Base-by-base conservation (phyloP, 2,329 filamentous ascomycete genomes). In the Geosmithia putterillii region DNA sequence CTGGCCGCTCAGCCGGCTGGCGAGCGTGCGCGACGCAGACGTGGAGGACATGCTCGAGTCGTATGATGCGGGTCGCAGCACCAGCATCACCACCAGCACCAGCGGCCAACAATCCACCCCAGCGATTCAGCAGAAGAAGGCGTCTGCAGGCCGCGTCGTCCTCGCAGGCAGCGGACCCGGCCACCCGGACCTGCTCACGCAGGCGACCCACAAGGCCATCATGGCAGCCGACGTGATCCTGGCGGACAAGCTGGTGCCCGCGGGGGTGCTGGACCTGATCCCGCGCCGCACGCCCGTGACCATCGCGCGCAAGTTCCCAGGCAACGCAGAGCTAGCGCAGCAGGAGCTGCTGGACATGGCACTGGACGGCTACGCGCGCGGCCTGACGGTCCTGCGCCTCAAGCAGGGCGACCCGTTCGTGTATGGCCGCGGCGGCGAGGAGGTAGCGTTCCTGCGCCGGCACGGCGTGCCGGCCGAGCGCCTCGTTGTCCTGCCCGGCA, bases 401-500 rank as follows among this genome's bases (percentile, higher is more conserved):
- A 98, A 98, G 66, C 92, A 98, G 60, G 92, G 92, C 39, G 92
- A 98, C 55, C 92, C 92, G 0, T 98, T 94, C 62, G 77, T 98
- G 35, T 98, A 96, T 62, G 92, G 92, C 35, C 81, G 92, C 35
- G 92, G 92, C 44, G 92, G 87, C 28, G 92, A 98, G 60, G 92
- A 98, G 60, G 86, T 87, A 35, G 76, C 79, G 23, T 95, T 85
- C 58, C 95, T 98, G 70, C 70, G 79, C 2, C 65, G 67, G 3
- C 73, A 83, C 40, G 81, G 82, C 45, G 73, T 71, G 5, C 35
- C 42, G 10, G 32, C 34, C 7, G 76, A 80, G 10, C 65, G 60
- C 9, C 69, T 81, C 2, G 56, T 75, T 0, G 89, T 98, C 0
- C 68, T 98, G 2, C 92, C 92, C 0, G 92, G 92, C 1, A 83